These are phyloP conservation scores for Gossypium trilobum DNA, from an alignment of 441 rosid species.

Conservation along the genomic window DNA sequence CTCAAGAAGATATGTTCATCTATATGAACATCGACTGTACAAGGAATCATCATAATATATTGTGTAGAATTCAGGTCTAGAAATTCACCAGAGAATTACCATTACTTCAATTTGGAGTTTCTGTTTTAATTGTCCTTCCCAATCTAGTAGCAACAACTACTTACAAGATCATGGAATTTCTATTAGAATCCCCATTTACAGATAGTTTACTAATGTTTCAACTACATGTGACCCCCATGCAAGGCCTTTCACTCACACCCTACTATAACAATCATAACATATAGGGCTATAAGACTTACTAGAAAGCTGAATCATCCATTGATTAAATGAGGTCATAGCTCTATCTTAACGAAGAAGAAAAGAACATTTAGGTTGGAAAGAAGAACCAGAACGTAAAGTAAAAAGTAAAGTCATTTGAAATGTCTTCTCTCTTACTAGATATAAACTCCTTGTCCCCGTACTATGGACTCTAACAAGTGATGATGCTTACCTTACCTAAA, in stretches of 20 bases:
- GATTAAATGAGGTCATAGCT: neutral
- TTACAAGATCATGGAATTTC: neutral
- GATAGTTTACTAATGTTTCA: neutral
- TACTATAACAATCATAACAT: neutral
- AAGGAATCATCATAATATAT: neutral
- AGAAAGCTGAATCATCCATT: neutral
- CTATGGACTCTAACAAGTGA: neutral
- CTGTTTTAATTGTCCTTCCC: neutral
- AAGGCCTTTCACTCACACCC: neutral
- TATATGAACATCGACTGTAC: neutral
- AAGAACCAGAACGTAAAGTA: neutral
- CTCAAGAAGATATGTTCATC: neutral
- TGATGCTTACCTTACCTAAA: neutral
- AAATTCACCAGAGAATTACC: neutral
- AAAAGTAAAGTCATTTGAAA: neutral
- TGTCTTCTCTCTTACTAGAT: neutral
- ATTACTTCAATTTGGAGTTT: neutral
- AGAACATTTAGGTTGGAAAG: neutral
- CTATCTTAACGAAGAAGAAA: neutral
- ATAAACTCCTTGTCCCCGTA: neutral
- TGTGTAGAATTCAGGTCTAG: neutral
- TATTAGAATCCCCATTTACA: neutral
- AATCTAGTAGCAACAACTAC: neutral
- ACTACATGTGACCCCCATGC: neutral
- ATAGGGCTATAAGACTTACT: neutral